Conservation (phyloP, 1,139 yeast species). For the Meyerozyma elateridarum region DNA sequence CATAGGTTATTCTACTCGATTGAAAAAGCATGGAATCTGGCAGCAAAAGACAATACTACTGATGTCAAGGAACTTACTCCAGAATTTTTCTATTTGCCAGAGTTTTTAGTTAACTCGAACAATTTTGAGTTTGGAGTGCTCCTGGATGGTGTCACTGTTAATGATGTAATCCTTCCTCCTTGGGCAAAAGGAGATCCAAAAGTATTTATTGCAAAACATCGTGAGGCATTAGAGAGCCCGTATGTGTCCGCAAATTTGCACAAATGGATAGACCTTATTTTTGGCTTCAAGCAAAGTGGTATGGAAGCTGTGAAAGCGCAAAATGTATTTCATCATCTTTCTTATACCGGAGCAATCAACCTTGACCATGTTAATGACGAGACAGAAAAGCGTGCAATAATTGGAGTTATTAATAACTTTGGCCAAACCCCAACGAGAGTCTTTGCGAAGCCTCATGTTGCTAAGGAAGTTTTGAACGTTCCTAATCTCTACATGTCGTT, state of each 20-base stretch:
- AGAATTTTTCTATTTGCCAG: conserved; percentile 78
- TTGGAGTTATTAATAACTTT: conserved; percentile 82
- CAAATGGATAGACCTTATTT: conserved; percentile 77
- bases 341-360: conserved; percentile 79
- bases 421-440: conserved; percentile 83
- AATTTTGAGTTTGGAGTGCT: conserved; percentile 62
- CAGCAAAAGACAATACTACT: conserved; percentile 72
- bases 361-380: conserved; percentile 69
- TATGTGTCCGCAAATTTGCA: conserved; percentile 72
- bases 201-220: conserved; percentile 63
- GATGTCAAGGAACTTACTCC: conserved; percentile 86
- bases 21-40: conserved; percentile 72
- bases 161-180: conserved; percentile 66
- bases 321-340: conserved; percentile 76
- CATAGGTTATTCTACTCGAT: conserved; percentile 73
- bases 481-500: conserved; percentile 31
- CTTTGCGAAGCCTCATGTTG: conserved; percentile 61
- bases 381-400: conserved; percentile 65
- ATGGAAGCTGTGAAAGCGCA: conserved; percentile 56
- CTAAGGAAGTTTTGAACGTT: conserved; percentile 34
- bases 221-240: conserved; percentile 79
- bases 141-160: conserved; percentile 56
- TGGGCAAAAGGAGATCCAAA: conserved; percentile 80
- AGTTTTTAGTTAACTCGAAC: conserved; percentile 61
- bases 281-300: conserved; percentile 78